Conservation (phyloP, 768 basidiomycete species). For the Nevesoporus exiguus region DNA sequence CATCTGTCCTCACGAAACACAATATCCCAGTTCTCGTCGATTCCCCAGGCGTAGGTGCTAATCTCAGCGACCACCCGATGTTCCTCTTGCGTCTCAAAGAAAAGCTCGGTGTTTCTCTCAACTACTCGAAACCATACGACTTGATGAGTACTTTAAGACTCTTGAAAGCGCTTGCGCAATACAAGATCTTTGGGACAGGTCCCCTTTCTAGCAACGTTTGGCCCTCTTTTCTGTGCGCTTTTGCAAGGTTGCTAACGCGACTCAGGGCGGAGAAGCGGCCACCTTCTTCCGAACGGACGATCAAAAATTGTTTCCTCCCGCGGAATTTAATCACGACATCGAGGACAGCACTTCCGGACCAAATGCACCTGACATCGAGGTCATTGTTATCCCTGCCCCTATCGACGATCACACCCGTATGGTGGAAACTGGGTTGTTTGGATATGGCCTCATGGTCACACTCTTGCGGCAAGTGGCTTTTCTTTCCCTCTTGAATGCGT, state of each 20-base stretch:
- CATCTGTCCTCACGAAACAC: conserved; percentile 48
- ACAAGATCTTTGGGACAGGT: conserved; percentile 44
- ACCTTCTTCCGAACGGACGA: conserved; percentile 35
- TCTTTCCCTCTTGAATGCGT: not conserved
- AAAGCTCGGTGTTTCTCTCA: conserved; percentile 42
- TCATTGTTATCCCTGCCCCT: conserved; percentile 16
- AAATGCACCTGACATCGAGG: conserved; percentile 29
- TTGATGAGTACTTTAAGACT: conserved; percentile 23
- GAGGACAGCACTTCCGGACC: conserved; percentile 32
- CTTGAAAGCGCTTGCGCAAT: conserved; percentile 37
- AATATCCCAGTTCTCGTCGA: conserved; percentile 56
- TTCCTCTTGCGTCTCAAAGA: conserved; percentile 53
- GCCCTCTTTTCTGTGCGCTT: not conserved
- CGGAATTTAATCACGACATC: conserved; percentile 25
- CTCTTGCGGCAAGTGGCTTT: conserved; percentile 24
- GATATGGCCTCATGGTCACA: conserved; percentile 14
- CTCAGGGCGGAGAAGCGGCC: conserved; percentile 27
- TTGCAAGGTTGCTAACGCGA: not conserved
- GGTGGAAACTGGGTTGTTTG: conserved; percentile 11
- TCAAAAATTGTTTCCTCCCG: conserved; percentile 27
- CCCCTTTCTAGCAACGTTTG: conserved; percentile 53
- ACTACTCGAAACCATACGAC: conserved; percentile 34
- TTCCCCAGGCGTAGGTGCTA: conserved; percentile 69
- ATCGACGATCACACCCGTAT: not conserved
- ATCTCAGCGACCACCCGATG: conserved; percentile 67